Evolutionary conservation across 2,329 filamentous ascomycete genomes (phyloP), one percentile per base, ranked within the genome.

Genomic region (Calcarisporium arbuscula): DNA sequence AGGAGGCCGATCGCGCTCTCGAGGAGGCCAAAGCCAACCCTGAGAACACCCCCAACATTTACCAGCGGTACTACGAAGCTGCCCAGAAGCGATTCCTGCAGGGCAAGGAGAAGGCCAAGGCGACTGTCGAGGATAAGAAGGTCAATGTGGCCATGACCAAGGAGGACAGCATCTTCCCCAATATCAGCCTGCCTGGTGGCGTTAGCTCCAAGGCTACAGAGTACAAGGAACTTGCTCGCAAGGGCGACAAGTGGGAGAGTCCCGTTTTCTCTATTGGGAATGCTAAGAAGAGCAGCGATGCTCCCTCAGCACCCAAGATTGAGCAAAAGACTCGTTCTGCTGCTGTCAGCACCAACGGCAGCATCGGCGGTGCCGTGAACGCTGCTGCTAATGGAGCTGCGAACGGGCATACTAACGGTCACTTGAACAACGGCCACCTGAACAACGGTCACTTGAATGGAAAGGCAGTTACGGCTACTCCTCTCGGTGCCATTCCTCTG

Each of bases 211-310:
- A 95, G 76, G 89, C 90, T 8, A 94, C 86, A 17, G 87, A 95
- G 61, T 96, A 94, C 73, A 86, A 80, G 65, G 79, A 95, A 16
- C 72, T 95, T 38, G 86, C 90, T 8, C 70, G 69, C 47, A 87
- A 92, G 76, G 92, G 92, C 34, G 85, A 95, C 36, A 82, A 80
- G 60, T 98, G 92, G 92, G 83, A 95, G 70, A 94, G 85, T 41
- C 87, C 90, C 8, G 79, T 98, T 52, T 98, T 98, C 68, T 82
- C 78, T 40, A 82, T 96, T 49, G 90, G 92, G 30, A 74, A 66
- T 28, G 88, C 89, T 9, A 68, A 74, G 36, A 80, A 82, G 62
- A 87, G 85, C 27, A 71, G 64, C 17, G 75, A 83, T 51, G 72
- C 95, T 28, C 88, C 89, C 2, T 56, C 52, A n/a, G 64, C 70